Base-by-base conservation (phyloP, 192 early-diverging fungal genomes). In the Blastocladiella britannica region DNA sequence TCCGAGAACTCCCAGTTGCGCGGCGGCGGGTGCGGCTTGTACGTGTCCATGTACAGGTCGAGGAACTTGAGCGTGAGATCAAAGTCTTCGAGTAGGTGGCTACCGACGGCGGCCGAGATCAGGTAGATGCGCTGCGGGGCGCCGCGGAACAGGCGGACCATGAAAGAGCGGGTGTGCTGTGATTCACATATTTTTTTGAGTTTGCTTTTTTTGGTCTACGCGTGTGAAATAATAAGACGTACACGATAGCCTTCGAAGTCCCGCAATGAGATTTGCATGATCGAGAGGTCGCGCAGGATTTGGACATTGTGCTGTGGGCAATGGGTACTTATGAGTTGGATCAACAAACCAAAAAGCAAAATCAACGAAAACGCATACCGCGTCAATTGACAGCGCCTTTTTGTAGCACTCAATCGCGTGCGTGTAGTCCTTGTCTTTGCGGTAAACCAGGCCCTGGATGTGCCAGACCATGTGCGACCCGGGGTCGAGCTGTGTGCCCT, bases 401-500 rank as follows among this genome's bases (percentile, higher is more conserved):
- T 78, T 70, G 65, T 95, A 98, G 62, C 91, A 93, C 67, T 87
- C 90, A 54, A 82, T 73, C 3, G 90, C 89, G 67, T 95, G 88
- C 22, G 78, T 82, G 65, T 89, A 93, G 61, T 98, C 92, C 63
- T 86, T 86, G 67, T 95, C 91, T 29, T 75, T 75, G 26, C 91
- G 83, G 66, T 93, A 77, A 52, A 93, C 67, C n/a, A 98, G 70
- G 18, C 94, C 94, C 65, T 81, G 89, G 22, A 95, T 86, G 62
- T 98, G 94, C 94, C 94, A 98, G 66, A 84, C 84, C 84, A 92
- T 87, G 68, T 86, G 86, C 67, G 83, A 88, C 60, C 64, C 81
- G 25, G 91, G 63, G 59, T 89, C 87, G 54, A 77, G 77, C 56
- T 79, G 70, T 55, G 95, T 66, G 9, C 91, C 91, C 60, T 82